Conservation (phyloP, 768 basidiomycete genomes). For the Pisolithus tinctorius region DNA sequence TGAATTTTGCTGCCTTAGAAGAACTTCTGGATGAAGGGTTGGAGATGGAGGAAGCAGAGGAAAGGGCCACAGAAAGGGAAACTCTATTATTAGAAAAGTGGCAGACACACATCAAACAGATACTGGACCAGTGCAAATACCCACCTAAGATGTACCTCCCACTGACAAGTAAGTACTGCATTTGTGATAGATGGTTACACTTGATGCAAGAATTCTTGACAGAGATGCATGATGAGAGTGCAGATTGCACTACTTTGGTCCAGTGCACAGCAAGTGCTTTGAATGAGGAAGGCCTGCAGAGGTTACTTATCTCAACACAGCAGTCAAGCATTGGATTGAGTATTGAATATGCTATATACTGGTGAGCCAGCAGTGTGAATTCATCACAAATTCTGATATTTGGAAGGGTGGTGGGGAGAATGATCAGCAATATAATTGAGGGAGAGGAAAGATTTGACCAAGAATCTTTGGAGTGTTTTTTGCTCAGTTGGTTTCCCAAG, state of each 20-base stretch:
- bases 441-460: no score
- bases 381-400: no score
- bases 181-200: not conserved
- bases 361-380: not conserved
- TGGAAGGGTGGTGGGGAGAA: no score
- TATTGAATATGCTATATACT: not conserved
- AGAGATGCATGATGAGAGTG: not conserved
- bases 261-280: not conserved
- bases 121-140: not conserved
- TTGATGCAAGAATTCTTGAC: not conserved
- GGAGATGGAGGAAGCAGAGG: conserved; percentile 5
- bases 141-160: not conserved
- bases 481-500: no score
- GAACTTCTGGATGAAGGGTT: conserved; percentile 6
- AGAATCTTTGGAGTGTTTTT: no score
- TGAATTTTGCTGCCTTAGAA: conserved; percentile 15
- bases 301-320: not conserved
- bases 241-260: not conserved
- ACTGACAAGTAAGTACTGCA: not conserved
- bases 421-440: no score
- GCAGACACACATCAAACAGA: not conserved
- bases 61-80: conserved; percentile 11
- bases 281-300: not conserved
- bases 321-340: not conserved
- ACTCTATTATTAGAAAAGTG: not conserved